Percentiles rank a stretch among this genome's conserved stretches.
These are phyloP conservation scores for Haplosporangium gracile DNA, from an alignment of 192 early-diverging fungal genomes.

Conservation along the genomic window DNA sequence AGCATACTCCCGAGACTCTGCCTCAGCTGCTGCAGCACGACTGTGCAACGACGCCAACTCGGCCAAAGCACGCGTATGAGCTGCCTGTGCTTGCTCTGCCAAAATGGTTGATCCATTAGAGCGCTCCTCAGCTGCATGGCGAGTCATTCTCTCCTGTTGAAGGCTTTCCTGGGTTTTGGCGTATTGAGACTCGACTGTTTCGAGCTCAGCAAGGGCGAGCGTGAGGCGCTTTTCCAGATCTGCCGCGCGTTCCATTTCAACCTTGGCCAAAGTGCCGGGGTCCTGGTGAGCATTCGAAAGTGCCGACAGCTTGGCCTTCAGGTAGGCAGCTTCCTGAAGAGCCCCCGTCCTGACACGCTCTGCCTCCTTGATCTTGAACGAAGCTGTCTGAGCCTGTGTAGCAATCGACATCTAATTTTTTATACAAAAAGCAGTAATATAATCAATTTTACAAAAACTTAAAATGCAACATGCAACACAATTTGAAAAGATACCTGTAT, in stretches of 20 bases:
- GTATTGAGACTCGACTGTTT: conserved; percentile 44
- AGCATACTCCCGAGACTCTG: conserved; percentile 56
- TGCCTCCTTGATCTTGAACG: conserved; percentile 61
- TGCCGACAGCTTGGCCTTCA: conserved; percentile 64
- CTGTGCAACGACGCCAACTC: conserved; percentile 61
- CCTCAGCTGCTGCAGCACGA: conserved; percentile 60
- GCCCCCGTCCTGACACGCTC: conserved; percentile 67
- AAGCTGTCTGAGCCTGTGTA: conserved; percentile 61
- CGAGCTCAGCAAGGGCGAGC: conserved; percentile 57
- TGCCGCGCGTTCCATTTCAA: conserved; percentile 62
- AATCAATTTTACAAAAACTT: not conserved
- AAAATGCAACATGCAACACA: not conserved
- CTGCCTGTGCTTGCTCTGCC: conserved; percentile 66
- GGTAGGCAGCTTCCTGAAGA: conserved; percentile 67
- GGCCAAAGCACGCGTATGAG: conserved; percentile 60
- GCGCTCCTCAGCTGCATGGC: conserved; percentile 63
- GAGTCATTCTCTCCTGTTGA: conserved; percentile 57
- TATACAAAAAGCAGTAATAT: not conserved
- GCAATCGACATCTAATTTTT: conserved; percentile 49
- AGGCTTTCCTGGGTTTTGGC: conserved; percentile 55
- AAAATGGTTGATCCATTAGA: conserved; percentile 56
- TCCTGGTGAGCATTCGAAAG: conserved; percentile 55
- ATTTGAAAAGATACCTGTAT: not conserved
- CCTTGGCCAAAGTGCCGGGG: conserved; percentile 38
- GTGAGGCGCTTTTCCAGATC: conserved; percentile 65